phyloP scores from a whole-genome alignment of 2,329 filamentous ascomycete genomes.

The Penicillium paneum region DNA sequence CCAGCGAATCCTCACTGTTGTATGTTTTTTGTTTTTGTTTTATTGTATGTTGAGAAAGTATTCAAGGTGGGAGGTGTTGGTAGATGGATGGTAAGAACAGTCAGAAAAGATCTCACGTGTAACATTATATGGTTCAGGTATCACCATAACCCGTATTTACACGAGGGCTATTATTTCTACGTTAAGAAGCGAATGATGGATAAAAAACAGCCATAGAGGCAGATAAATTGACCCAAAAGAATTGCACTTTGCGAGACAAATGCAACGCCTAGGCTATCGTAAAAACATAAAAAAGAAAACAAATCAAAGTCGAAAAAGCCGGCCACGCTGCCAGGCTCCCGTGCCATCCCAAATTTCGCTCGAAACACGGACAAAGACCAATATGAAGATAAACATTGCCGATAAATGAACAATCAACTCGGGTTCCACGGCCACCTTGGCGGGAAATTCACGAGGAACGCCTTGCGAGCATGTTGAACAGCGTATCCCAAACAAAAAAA shows the following conservation, averaged over 20 bases:
- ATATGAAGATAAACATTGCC: neutral
- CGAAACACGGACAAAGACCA: neutral
- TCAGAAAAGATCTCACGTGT: too few species aligned
- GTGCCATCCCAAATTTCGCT: slow-evolving; percentile 1
- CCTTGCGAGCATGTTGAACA: neutral
- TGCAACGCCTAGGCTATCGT: neutral
- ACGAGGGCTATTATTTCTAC: neutral
- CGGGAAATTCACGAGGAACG: neutral
- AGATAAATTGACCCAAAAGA: neutral
- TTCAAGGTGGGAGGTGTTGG: too few species aligned
- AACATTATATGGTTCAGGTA: too few species aligned
- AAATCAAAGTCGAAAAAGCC: neutral
- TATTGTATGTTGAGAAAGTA: too few species aligned
- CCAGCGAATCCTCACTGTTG: too few species aligned
- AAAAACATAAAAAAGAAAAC: neutral
- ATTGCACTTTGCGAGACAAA: neutral
- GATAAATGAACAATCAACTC: neutral
- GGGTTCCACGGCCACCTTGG: neutral
- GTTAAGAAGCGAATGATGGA: neutral
- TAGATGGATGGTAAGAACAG: too few species aligned
- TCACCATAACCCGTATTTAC: too few species aligned
- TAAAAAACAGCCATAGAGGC: neutral
- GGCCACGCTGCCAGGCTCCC: neutral
- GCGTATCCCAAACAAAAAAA: neutral
- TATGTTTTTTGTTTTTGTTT: too few species aligned